Evolutionary conservation across 2,329 filamentous ascomycete genomes (phyloP).

Genomic region (Botrytis paeoniae): DNA sequence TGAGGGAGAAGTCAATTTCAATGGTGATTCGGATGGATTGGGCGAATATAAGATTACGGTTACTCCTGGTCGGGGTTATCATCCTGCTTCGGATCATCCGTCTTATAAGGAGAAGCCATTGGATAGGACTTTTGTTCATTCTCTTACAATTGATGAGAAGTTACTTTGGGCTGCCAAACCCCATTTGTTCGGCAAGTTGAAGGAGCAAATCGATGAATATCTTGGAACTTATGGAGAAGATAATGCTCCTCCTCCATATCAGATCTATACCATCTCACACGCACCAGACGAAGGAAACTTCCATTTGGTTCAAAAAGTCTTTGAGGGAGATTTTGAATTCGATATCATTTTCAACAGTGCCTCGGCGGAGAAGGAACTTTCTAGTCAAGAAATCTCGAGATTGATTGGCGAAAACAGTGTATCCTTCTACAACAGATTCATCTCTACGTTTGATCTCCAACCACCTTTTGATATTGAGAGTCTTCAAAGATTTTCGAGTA

Average conservation of each 20-base stretch:
- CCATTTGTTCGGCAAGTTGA: slow-evolving; percentile 61
- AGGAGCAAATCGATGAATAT: slow-evolving; percentile 59
- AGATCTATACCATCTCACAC: slow-evolving; percentile 77
- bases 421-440: slow-evolving; percentile 72
- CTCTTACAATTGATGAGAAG: slow-evolving; percentile 62
- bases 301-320: slow-evolving; percentile 88
- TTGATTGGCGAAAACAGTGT: slow-evolving; percentile 65
- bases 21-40: slow-evolving; percentile 67
- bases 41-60: slow-evolving; percentile 78
- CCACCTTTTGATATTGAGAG: slow-evolving; percentile 71
- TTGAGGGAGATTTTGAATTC: slow-evolving; percentile 87
- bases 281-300: slow-evolving; percentile 69
- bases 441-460: slow-evolving; percentile 67
- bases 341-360: slow-evolving; percentile 86
- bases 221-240: slow-evolving; percentile 59
- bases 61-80: slow-evolving; percentile 63
- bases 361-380: slow-evolving; percentile 56
- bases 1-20: slow-evolving; percentile 62
- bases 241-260: slow-evolving; percentile 75
- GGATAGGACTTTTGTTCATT: slow-evolving; percentile 73
- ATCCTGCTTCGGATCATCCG: slow-evolving; percentile 63
- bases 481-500: slow-evolving; percentile 78
- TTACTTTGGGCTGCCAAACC: slow-evolving; percentile 82
- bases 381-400: slow-evolving; percentile 62
- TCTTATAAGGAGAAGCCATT: slow-evolving; percentile 67